Conservation (phyloP, 2,329 filamentous ascomycete genomes). For the Sphaceloma murrayae region DNA sequence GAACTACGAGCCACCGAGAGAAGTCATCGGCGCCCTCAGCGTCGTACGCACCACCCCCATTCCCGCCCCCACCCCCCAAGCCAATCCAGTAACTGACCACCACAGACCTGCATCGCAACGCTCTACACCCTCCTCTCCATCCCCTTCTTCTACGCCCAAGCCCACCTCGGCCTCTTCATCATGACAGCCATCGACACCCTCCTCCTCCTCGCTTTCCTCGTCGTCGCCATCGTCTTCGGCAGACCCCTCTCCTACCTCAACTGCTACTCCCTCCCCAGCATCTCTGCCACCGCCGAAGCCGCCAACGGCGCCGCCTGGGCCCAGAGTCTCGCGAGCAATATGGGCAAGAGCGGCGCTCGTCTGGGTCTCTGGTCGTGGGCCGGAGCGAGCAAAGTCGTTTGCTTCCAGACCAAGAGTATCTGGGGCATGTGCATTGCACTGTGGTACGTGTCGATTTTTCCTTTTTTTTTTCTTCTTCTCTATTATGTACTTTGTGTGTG, state of each 20-base stretch:
- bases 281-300: slow-evolving; percentile 36
- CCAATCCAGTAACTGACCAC: slow-evolving; percentile 16
- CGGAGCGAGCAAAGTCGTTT: slow-evolving; percentile 55
- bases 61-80: neutral
- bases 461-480: neutral
- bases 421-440: slow-evolving; percentile 79
- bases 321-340: slow-evolving; percentile 42
- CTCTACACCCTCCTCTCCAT: slow-evolving; percentile 64
- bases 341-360: slow-evolving; percentile 42
- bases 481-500: slow-evolving; percentile 4
- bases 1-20: slow-evolving; percentile 56
- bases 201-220: slow-evolving; percentile 66
- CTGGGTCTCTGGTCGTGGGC: slow-evolving; percentile 48
- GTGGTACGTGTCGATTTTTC: slow-evolving; percentile 44
- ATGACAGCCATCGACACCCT: slow-evolving; percentile 57
- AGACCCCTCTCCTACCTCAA: slow-evolving; percentile 69
- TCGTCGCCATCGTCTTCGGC: slow-evolving; percentile 67
- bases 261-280: slow-evolving; percentile 50
- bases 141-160: slow-evolving; percentile 71
- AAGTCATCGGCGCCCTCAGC: slow-evolving; percentile 67
- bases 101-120: slow-evolving; percentile 63
- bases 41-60: slow-evolving; percentile 53
- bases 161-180: slow-evolving; percentile 65
- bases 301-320: slow-evolving; percentile 46
- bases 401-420: slow-evolving; percentile 74